Conservation (phyloP, 495 filamentous ascomycete species). For the Xylaria acuta region DNA sequence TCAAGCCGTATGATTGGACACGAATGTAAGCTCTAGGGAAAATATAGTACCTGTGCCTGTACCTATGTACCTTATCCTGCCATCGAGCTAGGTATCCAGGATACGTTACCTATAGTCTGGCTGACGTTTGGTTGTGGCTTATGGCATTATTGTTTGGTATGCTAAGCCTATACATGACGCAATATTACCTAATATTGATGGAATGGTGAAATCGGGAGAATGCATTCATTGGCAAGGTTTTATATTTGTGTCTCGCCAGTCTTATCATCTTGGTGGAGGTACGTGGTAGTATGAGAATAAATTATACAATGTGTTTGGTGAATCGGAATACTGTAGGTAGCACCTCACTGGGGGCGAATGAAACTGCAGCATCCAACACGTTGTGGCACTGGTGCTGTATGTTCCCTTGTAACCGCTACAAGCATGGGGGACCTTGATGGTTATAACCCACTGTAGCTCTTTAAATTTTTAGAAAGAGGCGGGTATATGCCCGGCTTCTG, state of each 20-base stretch:
- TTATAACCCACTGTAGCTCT: neutral
- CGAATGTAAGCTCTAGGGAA: neutral
- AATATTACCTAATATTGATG: neutral
- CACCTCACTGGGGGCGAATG: neutral
- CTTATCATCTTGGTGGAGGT: neutral
- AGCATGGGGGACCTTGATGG: neutral
- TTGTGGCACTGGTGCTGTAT: neutral
- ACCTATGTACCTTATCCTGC: neutral
- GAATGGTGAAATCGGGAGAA: neutral
- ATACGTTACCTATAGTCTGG: neutral
- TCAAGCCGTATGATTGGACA: conserved; percentile 1
- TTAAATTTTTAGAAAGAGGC: neutral
- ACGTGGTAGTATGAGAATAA: neutral
- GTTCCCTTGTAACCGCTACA: neutral
- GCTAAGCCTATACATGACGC: conserved; percentile 8
- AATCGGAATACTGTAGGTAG: too few relatives aligned
- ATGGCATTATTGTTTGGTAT: neutral
- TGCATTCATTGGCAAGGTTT: neutral
- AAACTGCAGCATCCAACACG: neutral
- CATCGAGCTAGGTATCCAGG: neutral
- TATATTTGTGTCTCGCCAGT: neutral
- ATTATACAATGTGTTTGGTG: too few relatives aligned
- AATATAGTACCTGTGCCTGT: conserved; percentile 1
- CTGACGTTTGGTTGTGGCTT: conserved; percentile 1
- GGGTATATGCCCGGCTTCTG: neutral